Evolutionary conservation across 208 protist genomes (phyloP), one percentile per base, ranked within the genome.

Genomic region (Trypanosoma boissoni): DNA sequence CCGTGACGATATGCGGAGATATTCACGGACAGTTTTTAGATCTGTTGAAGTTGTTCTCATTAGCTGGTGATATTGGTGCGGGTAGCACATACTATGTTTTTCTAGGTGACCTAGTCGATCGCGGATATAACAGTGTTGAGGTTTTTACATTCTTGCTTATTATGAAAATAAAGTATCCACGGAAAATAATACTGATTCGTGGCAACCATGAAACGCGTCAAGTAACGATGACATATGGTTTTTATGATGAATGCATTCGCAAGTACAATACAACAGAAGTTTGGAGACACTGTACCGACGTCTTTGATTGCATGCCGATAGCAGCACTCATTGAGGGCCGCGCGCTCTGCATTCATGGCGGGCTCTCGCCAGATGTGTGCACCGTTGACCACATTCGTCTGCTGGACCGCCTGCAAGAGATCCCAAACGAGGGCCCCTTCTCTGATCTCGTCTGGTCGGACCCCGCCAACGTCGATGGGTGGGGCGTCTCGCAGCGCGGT

Each of bases 231-330:
- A 86, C 89, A 51, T 97, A 97, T 69, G 92, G 94, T 46, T 97
- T 97, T 58, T 96, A 93, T 66, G 88, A 96, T 43, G 91, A 97
- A 64, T 95, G 89, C 70, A 70, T 70, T 21, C 44, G 62, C 20
- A 95, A 96, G 68, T 96, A 88, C 64, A 59, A 71, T 28, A 95
- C 83, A 3, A 88, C 91, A 1, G 97, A 98, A 45, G 94, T 99
- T 12, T 99, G 98, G 99, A 76, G 88, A 26, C 85, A 97, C 54
- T 99, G 94, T 62, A 99, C 97, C 9, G 97, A 99, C 44, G 86
- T 99, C 32, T 99, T 99, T 65, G 98, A 99, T 80, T 99, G 97
- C 74, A 85, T 99, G 46, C 90, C 92, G 5, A 87, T 99, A n/a
- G 88, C 94, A 16, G 98, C 98, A 2, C 53, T 99, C 0, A 86